These are phyloP conservation scores for Aspergillus unguis DNA, from an alignment of 2,329 filamentous ascomycete genomes.

Conservation along the genomic window DNA sequence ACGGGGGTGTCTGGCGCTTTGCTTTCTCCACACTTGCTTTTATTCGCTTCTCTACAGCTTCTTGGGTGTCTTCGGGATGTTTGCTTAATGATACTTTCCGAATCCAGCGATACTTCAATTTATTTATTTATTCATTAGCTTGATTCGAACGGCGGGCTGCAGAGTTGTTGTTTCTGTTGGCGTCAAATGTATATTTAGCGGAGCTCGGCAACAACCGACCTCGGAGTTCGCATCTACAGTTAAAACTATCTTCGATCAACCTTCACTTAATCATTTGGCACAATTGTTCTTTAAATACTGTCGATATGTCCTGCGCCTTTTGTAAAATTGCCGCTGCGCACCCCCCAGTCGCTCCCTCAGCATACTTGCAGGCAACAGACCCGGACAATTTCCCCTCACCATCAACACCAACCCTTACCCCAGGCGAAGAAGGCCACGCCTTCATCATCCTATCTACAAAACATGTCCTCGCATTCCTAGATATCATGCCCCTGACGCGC, in stretches of 20 bases:
- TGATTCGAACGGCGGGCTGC: too few species aligned
- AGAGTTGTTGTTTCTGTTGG: too few species aligned
- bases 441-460: conserved; percentile 73
- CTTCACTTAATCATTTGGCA: too few species aligned
- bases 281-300: too few species aligned
- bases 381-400: neutral
- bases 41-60: conserved; percentile 14
- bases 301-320: conserved; percentile 49
- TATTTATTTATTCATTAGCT: neutral
- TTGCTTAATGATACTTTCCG: conserved; percentile 31
- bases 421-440: conserved; percentile 21
- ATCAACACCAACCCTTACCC: conserved; percentile 23
- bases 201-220: conserved; percentile 1
- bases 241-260: neutral
- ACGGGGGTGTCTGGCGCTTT: conserved; percentile 35
- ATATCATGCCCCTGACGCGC: conserved; percentile 81
- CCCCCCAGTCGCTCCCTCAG: conserved; percentile 35
- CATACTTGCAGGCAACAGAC: conserved; percentile 17
- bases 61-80: conserved; percentile 25
- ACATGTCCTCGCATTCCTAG: conserved; percentile 79
- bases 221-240: neutral
- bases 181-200: conserved; percentile 8
- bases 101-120: conserved; percentile 12
- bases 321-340: conserved; percentile 56
- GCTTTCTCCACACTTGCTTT: conserved; percentile 18